A percentile compares a stretch with the other conserved stretches of the same genome.
Evolutionary conservation across 1,284 basidiomycete genomes (phyloP).

Genomic region (Xerocomus nothofagi): DNA sequence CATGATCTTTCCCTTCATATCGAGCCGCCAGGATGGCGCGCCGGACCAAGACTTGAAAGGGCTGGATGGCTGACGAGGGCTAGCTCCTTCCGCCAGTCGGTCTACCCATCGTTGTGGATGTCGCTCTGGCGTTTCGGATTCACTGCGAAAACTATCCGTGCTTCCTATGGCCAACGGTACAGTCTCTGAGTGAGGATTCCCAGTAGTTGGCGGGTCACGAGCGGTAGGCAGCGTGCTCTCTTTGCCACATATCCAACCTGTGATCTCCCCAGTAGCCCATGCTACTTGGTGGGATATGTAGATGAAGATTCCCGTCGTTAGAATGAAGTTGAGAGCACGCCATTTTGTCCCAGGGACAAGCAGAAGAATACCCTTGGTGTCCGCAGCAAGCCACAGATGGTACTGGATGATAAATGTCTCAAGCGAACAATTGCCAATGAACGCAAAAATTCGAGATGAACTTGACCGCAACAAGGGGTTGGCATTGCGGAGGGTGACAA

Average conservation of each 20-base stretch:
- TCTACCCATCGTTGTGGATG: slow-evolving; percentile 55
- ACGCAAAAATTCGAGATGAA: slow-evolving; percentile 70
- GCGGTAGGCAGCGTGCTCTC: slow-evolving; percentile 37
- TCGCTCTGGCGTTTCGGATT: slow-evolving; percentile 39
- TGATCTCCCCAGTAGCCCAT: slow-evolving; percentile 72
- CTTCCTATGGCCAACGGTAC: slow-evolving; percentile 10
- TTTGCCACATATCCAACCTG: slow-evolving; percentile 62
- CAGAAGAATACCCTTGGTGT: slow-evolving; percentile 82
- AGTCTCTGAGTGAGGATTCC: slow-evolving; percentile 4
- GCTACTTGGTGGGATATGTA: slow-evolving; percentile 78
- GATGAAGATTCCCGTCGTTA: slow-evolving; percentile 76
- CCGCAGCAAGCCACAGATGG: slow-evolving; percentile 86
- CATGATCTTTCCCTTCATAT: slow-evolving; percentile 37
- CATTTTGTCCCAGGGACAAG: slow-evolving; percentile 74
- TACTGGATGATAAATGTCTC: slow-evolving; percentile 90
- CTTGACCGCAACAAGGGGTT: slow-evolving; percentile 67
- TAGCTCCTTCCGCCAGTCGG: slow-evolving; percentile 45
- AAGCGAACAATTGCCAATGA: slow-evolving; percentile 79
- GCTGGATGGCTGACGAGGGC: slow-evolving; percentile 27
- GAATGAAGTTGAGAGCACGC: slow-evolving; percentile 72
- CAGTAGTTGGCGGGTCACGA: slow-evolving; percentile 11
- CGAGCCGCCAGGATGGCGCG: slow-evolving; percentile 26
- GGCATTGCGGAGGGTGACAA: slow-evolving; percentile 75
- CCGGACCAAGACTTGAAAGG: slow-evolving; percentile 35
- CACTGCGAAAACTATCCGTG: slow-evolving; percentile 5